These are phyloP conservation scores for Ophiostoma sp. DNA, from an alignment of 2,329 filamentous ascomycete species.

Conservation along the genomic window DNA sequence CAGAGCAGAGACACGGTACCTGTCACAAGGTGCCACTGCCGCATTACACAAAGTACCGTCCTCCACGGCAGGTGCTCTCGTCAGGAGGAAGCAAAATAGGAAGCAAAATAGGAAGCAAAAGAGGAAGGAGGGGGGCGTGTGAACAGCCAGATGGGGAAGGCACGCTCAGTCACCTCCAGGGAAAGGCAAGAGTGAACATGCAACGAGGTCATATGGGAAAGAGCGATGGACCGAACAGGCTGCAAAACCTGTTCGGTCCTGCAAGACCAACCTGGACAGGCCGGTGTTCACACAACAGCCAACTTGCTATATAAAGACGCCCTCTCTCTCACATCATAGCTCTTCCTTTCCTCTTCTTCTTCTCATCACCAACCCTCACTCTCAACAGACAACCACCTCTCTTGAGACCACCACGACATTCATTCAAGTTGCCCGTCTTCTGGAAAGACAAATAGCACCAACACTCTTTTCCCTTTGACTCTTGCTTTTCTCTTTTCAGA, in stretches of 20 bases:
- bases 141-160: constrained; percentile 4
- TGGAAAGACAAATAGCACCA: constrained; percentile 13
- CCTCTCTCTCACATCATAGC: background rate
- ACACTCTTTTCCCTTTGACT: background rate
- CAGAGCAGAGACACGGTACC: background rate
- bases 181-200: background rate
- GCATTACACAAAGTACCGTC: constrained; percentile 6
- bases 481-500: background rate
- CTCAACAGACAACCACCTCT: constrained; percentile 1
- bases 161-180: background rate
- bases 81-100: background rate
- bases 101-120: background rate
- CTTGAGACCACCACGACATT: background rate
- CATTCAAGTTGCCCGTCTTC: background rate
- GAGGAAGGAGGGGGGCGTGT: constrained; percentile 5
- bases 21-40: constrained; percentile 10
- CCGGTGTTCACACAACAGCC: background rate
- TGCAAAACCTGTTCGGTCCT: background rate
- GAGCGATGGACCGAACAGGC: constrained; percentile 11
- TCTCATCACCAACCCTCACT: constrained; percentile 6
- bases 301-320: background rate
- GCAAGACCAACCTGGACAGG: background rate
- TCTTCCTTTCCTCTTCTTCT: background rate
- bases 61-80: background rate
- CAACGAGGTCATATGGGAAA: background rate